A percentile compares a stretch with the other conserved stretches of the same genome.
Conservation (phyloP, 2,329 filamentous ascomycete species). For the Sporothrix curviconia region DNA sequence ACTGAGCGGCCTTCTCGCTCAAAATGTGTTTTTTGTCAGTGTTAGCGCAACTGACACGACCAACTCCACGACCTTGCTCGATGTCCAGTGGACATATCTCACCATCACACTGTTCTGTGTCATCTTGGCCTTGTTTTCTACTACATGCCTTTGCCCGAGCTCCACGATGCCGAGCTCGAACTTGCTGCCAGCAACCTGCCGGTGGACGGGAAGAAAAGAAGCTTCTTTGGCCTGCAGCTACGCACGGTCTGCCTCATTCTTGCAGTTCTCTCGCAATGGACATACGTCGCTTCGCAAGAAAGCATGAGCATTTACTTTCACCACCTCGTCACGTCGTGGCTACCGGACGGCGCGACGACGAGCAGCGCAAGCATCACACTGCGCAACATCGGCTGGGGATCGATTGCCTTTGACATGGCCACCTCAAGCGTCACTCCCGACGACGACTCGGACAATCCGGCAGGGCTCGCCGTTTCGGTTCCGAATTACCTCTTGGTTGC, state of each 20-base stretch:
- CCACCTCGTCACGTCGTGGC: conserved; percentile 39
- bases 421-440: not conserved
- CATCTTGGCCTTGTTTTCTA: conserved; percentile 62
- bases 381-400: conserved; percentile 31
- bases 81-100: conserved; percentile 83
- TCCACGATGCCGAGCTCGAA: conserved; percentile 50
- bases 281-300: conserved; percentile 70
- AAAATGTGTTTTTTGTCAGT: conserved; percentile 64
- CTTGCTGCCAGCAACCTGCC: conserved; percentile 41
- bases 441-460: conserved; percentile 28
- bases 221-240: conserved; percentile 40
- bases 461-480: conserved; percentile 46
- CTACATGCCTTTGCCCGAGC: conserved; percentile 60
- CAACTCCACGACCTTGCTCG: conserved; percentile 51
- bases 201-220: conserved; percentile 44
- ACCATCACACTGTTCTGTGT: conserved; percentile 70
- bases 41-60: conserved; percentile 35
- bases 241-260: conserved; percentile 56
- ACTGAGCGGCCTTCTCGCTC: conserved; percentile 63
- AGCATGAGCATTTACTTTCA: conserved; percentile 56
- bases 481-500: conserved; percentile 65
- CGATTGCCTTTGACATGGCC: not conserved
- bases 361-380: conserved; percentile 27
- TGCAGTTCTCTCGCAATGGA: conserved; percentile 70
- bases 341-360: conserved; percentile 22